Evolutionary conservation across 2,329 filamentous ascomycete genomes (phyloP).

Genomic region (Alternaria triticina): DNA sequence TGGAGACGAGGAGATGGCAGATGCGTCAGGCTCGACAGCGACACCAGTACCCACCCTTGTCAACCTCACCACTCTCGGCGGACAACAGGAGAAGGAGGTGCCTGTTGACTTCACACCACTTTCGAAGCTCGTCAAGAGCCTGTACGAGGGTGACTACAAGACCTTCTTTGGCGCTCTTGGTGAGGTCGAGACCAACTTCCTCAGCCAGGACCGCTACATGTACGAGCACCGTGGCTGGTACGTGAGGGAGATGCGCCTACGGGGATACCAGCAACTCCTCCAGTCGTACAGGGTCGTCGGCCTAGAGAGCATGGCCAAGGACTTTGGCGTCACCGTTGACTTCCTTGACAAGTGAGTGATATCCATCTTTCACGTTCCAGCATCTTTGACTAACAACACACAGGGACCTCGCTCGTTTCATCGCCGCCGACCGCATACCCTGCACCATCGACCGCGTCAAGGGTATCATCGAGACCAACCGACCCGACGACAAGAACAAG

Average conservation of each 20-base stretch:
- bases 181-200: constrained; percentile 89
- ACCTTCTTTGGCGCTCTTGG: constrained; percentile 91
- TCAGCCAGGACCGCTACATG: constrained; percentile 92
- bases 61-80: constrained; percentile 86
- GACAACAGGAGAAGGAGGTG: constrained; percentile 78
- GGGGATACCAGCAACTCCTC: constrained; percentile 94
- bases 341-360: constrained; percentile 84
- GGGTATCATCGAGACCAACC: constrained; percentile 96
- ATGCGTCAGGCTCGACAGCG: constrained; percentile 58
- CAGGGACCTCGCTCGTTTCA: constrained; percentile 95
- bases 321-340: constrained; percentile 96
- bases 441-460: constrained; percentile 98
- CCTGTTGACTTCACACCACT: constrained; percentile 89
- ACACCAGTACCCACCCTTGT: constrained; percentile 71
- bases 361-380: not conserved
- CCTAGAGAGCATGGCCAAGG: constrained; percentile 94
- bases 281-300: constrained; percentile 97
- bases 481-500: constrained; percentile 99
- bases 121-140: constrained; percentile 83
- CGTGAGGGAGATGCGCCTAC: constrained; percentile 95
- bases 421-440: constrained; percentile 89
- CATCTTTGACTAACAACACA: constrained; percentile 16
- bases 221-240: constrained; percentile 97
- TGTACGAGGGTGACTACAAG: constrained; percentile 94
- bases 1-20: constrained; percentile 75